Percentiles rank a stretch among this genome's conserved stretches.
Conservation (phyloP, 108 stramenopile genomes). For the Conticribra weissflogii region DNA sequence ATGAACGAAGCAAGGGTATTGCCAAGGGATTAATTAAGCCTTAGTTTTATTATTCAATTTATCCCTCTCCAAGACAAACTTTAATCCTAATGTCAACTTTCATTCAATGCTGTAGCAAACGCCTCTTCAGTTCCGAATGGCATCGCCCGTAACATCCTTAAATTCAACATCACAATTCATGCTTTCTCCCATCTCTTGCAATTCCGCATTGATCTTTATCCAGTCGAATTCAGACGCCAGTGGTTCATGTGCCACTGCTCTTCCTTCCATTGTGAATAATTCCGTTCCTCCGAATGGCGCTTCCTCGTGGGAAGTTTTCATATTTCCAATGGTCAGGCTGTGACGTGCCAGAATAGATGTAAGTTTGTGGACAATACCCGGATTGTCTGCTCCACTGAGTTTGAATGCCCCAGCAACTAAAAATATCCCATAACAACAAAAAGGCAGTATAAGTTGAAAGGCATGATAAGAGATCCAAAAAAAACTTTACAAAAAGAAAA, state of each 20-base stretch:
- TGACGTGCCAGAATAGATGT: constrained; percentile 64
- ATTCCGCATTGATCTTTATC: constrained; percentile 52
- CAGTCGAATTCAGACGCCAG: constrained; percentile 64
- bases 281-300: constrained; percentile 40
- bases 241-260: constrained; percentile 58
- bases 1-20: no score
- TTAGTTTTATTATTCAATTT: no score
- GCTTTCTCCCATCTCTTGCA: constrained; percentile 60
- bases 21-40: no score
- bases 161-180: constrained; percentile 77
- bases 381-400: constrained; percentile 74
- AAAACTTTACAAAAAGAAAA: no score
- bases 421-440: neutral
- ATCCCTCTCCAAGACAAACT: no score
- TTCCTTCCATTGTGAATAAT: constrained; percentile 55
- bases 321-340: constrained; percentile 60
- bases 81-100: no score
- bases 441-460: neutral
- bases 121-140: no score
- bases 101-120: no score
- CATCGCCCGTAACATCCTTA: constrained; percentile 44
- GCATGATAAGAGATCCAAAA: no score
- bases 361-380: constrained; percentile 77
- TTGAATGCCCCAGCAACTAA: constrained; percentile 51
- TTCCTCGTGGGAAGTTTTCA: constrained; percentile 67